These are phyloP conservation scores for Zygoascus sp. DNA, from an alignment of 1,139 yeast species.

Conservation along the genomic window DNA sequence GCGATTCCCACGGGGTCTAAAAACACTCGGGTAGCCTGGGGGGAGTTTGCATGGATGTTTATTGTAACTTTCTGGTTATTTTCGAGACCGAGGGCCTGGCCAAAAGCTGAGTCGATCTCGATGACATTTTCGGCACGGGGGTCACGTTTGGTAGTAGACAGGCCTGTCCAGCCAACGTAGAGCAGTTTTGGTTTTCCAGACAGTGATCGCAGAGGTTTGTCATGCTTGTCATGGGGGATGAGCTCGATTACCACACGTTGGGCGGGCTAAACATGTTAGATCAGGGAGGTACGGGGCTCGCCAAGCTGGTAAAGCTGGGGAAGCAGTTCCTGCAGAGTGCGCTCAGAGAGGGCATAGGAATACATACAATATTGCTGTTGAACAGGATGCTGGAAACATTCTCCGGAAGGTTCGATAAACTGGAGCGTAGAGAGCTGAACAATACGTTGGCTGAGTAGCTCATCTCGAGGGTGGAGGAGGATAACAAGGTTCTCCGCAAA, in stretches of 20 bases:
- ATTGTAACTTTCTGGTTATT: slow-evolving; percentile 45
- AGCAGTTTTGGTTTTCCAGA: slow-evolving; percentile 31
- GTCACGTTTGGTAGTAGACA: slow-evolving; percentile 33
- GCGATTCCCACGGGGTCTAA: slow-evolving; percentile 72
- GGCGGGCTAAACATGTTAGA: slow-evolving; percentile 33
- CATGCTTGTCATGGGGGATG: slow-evolving; percentile 9
- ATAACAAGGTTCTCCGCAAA: neutral
- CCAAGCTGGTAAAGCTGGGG: too few species aligned
- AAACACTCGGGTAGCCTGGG: slow-evolving; percentile 55
- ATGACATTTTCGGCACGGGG: slow-evolving; percentile 34
- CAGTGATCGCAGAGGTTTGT: slow-evolving; percentile 6
- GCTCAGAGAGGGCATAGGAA: slow-evolving; percentile 13
- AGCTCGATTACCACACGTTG: slow-evolving; percentile 60
- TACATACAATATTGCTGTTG: slow-evolving; percentile 47
- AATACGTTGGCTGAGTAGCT: slow-evolving; percentile 32
- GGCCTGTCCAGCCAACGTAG: slow-evolving; percentile 86
- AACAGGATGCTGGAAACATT: slow-evolving; percentile 46
- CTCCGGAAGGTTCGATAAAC: slow-evolving; percentile 58
- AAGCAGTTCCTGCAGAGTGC: too few species aligned
- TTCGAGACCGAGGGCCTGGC: slow-evolving; percentile 40
- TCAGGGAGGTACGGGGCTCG: too few species aligned
- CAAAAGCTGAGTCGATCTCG: slow-evolving; percentile 57
- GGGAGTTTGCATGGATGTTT: slow-evolving; percentile 41
- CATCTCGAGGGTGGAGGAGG: slow-evolving; percentile 16
- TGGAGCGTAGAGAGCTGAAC: slow-evolving; percentile 43